These are phyloP conservation scores for Arachnomyces sp. DNA, from an alignment of 2,329 filamentous ascomycete species.

Conservation along the genomic window DNA sequence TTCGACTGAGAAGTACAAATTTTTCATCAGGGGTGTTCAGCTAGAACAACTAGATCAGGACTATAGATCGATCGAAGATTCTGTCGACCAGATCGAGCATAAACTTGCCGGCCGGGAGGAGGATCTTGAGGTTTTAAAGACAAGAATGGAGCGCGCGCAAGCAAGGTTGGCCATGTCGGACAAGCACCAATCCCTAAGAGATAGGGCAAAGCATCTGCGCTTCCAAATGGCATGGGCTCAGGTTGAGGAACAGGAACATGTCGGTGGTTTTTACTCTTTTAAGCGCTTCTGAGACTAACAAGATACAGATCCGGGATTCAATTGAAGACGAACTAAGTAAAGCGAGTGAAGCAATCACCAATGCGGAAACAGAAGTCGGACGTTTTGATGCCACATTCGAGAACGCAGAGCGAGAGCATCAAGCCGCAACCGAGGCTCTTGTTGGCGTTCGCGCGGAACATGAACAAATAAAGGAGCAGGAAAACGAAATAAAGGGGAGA, in stretches of 20 bases:
- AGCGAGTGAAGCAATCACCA: constrained; percentile 41
- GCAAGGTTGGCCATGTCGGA: constrained; percentile 57
- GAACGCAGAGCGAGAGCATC: constrained; percentile 29
- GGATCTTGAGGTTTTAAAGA: constrained; percentile 55
- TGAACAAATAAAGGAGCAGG: constrained; percentile 39
- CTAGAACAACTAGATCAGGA: constrained; percentile 87
- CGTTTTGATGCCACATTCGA: constrained; percentile 41
- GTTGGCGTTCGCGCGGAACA: constrained; percentile 38
- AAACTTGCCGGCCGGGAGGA: constrained; percentile 54
- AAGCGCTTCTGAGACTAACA: constrained; percentile 8
- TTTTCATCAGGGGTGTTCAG: constrained; percentile 91
- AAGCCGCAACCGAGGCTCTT: constrained; percentile 34
- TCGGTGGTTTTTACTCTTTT: constrained; percentile 13
- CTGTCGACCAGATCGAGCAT: constrained; percentile 60
- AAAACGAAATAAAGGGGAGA: constrained; percentile 41
- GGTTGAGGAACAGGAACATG: constrained; percentile 65
- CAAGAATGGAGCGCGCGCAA: constrained; percentile 52
- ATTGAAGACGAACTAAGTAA: constrained; percentile 29
- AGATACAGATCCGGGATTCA: constrained; percentile 23
- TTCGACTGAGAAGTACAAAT: constrained; percentile 82
- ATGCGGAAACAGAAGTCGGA: constrained; percentile 35
- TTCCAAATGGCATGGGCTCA: constrained; percentile 79
- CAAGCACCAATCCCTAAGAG: constrained; percentile 57
- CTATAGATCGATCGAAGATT: constrained; percentile 74
- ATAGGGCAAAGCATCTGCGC: constrained; percentile 50